phyloP scores from a whole-genome alignment of 495 filamentous ascomycete species.

The Annulohypoxylon stygium region DNA sequence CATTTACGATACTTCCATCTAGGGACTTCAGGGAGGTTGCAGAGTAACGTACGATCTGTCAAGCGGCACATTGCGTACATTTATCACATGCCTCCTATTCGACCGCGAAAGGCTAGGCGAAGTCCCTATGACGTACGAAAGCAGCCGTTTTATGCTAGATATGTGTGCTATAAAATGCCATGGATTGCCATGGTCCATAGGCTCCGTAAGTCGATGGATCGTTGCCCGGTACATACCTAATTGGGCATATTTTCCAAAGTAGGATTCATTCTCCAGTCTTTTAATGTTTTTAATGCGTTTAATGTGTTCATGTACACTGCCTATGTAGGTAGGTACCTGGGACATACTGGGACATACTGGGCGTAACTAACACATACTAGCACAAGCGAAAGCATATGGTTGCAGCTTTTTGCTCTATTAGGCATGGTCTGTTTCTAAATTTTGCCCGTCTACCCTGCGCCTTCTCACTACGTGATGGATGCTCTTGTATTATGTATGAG shows the following conservation, averaged over 20 bases:
- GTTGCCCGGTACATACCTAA: constrained; percentile 14
- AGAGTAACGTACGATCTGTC: constrained; percentile 14
- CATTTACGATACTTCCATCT: constrained; percentile 16
- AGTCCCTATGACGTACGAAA: constrained; percentile 39
- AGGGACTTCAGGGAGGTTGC: constrained; percentile 11
- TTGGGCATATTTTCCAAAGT: constrained; percentile 18
- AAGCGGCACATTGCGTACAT: constrained; percentile 30
- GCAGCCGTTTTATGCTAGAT: constrained; percentile 8
- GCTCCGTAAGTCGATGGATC: background rate
- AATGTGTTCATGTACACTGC: constrained; percentile 16
- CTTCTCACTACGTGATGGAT: constrained; percentile 1
- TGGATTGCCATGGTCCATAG: background rate
- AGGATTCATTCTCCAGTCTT: constrained; percentile 12
- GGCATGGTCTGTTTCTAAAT: constrained; percentile 38
- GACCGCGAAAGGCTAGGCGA: constrained; percentile 32
- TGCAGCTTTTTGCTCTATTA: constrained; percentile 14
- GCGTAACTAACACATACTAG: background rate
- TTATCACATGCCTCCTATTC: constrained; percentile 35
- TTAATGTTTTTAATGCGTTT: constrained; percentile 18
- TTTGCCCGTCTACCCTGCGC: constrained; percentile 32
- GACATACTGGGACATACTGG: background rate
- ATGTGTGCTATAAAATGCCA: background rate
- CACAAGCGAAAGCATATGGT: constrained; percentile 20
- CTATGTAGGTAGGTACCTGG: constrained; percentile 27
- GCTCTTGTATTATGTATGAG: background rate